phyloP scores from a whole-genome alignment of 805 yeast species.

The Torulaspora quercuum region DNA sequence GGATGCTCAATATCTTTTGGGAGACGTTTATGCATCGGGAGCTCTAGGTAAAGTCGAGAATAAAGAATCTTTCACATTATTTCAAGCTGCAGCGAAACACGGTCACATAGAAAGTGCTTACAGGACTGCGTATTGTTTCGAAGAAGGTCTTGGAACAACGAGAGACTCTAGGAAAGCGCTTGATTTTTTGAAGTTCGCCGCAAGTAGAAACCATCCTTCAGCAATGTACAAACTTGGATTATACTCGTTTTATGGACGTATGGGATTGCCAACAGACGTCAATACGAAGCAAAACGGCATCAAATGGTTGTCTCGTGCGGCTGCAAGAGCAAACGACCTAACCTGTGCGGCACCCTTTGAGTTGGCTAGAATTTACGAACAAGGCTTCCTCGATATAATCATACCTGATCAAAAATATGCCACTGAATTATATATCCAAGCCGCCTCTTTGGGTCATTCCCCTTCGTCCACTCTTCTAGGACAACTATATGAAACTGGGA shows the following conservation, averaged over 20 bases:
- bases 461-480: slow-evolving; percentile 81
- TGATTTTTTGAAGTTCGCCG: slow-evolving; percentile 80
- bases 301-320: slow-evolving; percentile 88
- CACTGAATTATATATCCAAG: slow-evolving; percentile 76
- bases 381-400: slow-evolving; percentile 82
- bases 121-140: slow-evolving; percentile 86
- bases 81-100: slow-evolving; percentile 88
- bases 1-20: slow-evolving; percentile 89
- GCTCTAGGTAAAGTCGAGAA: slow-evolving; percentile 77
- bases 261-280: slow-evolving; percentile 72
- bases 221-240: slow-evolving; percentile 93
- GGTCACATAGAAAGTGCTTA: slow-evolving; percentile 90
- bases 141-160: slow-evolving; percentile 90
- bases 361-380: slow-evolving; percentile 75
- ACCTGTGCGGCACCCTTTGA: slow-evolving; percentile 95
- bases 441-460: slow-evolving; percentile 82
- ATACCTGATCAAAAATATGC: slow-evolving; percentile 83
- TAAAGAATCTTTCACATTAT: slow-evolving; percentile 69
- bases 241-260: slow-evolving; percentile 74
- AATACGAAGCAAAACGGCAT: slow-evolving; percentile 81
- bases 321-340: slow-evolving; percentile 75
- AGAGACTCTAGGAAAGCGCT: slow-evolving; percentile 83
- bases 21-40: slow-evolving; percentile 85
- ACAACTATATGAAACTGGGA: slow-evolving; percentile 75
- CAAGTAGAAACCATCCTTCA: slow-evolving; percentile 90